Conservation (phyloP, 805 yeast genomes). For the Yamadazyma nakazawae region DNA sequence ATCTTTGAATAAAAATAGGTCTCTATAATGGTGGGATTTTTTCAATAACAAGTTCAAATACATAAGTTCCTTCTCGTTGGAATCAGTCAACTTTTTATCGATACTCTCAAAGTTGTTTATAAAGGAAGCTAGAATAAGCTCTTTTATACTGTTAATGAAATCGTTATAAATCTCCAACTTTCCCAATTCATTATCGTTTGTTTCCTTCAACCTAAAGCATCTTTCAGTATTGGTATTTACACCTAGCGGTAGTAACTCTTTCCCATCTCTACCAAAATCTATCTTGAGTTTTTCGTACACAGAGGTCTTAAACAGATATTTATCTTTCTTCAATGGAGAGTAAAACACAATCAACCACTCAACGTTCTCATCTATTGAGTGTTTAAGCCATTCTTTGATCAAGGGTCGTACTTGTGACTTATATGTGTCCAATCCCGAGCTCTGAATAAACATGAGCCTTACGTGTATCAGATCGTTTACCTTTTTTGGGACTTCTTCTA, state of each 20-base stretch:
- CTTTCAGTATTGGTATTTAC: slow-evolving; percentile 26
- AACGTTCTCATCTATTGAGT: slow-evolving; percentile 35
- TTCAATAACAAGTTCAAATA: slow-evolving; percentile 7
- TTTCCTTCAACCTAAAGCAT: slow-evolving; percentile 39
- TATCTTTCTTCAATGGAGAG: slow-evolving; percentile 40
- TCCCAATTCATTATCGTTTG: slow-evolving; percentile 28
- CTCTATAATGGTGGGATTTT: slow-evolving; percentile 1
- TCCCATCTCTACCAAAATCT: slow-evolving; percentile 40
- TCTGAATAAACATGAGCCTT: slow-evolving; percentile 64
- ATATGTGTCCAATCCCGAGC: slow-evolving; percentile 69
- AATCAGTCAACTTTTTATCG: background rate
- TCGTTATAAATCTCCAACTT: slow-evolving; percentile 51
- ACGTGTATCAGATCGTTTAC: slow-evolving; percentile 45
- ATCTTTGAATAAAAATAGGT: slow-evolving; percentile 11
- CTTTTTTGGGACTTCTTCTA: slow-evolving; percentile 53
- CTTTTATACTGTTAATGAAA: slow-evolving; percentile 24
- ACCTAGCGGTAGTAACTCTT: slow-evolving; percentile 5
- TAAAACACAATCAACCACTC: slow-evolving; percentile 63
- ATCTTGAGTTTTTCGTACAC: slow-evolving; percentile 51
- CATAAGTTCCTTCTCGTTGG: slow-evolving; percentile 6
- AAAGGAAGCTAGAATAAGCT: slow-evolving; percentile 14
- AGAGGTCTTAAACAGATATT: slow-evolving; percentile 42
- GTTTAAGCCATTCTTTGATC: slow-evolving; percentile 73
- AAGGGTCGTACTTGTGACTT: slow-evolving; percentile 77
- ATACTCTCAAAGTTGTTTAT: slow-evolving; percentile 46